Conservation (phyloP, 176 grass and related monocot genomes). For the Cymbopogon citratus region DNA sequence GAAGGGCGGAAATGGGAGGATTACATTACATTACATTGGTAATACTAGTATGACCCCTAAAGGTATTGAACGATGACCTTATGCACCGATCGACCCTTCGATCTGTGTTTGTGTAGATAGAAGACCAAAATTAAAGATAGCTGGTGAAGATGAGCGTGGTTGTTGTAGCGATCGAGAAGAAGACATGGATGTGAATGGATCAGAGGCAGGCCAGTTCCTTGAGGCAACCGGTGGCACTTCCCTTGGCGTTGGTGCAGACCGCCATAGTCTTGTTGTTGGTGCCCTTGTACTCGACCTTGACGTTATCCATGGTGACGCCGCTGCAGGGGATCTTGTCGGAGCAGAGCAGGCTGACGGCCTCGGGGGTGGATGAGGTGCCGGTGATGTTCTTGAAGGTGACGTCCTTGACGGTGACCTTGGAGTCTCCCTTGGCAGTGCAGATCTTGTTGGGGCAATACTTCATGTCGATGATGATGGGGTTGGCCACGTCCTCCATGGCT, state of each 20-base stretch:
- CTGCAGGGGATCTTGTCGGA: conserved; percentile 36
- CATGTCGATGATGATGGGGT: conserved; percentile 70
- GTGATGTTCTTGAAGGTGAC: conserved; percentile 52
- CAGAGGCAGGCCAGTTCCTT: conserved; percentile 20
- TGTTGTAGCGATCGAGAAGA: not conserved
- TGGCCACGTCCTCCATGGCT: conserved; percentile 42
- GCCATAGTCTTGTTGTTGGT: conserved; percentile 29
- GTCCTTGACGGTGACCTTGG: conserved; percentile 50
- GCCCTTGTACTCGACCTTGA: conserved; percentile 38
- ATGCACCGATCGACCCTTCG: not conserved
- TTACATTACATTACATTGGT: not conserved
- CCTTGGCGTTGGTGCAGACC: conserved; percentile 11
- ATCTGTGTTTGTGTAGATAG: not conserved
- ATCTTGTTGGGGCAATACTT: conserved; percentile 68
- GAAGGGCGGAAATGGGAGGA: no score
- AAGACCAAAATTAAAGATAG: not conserved
- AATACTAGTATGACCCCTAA: not conserved
- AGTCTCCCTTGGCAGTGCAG: conserved; percentile 29
- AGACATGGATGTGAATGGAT: not conserved
- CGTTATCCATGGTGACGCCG: conserved; percentile 24
- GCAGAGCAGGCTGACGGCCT: conserved; percentile 47
- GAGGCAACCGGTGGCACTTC: not conserved
- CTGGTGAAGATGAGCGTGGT: not conserved
- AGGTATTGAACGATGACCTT: not conserved
- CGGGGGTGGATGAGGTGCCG: conserved; percentile 41